phyloP scores from a whole-genome alignment of 148 eudicot species.

The Silene uniflora region DNA sequence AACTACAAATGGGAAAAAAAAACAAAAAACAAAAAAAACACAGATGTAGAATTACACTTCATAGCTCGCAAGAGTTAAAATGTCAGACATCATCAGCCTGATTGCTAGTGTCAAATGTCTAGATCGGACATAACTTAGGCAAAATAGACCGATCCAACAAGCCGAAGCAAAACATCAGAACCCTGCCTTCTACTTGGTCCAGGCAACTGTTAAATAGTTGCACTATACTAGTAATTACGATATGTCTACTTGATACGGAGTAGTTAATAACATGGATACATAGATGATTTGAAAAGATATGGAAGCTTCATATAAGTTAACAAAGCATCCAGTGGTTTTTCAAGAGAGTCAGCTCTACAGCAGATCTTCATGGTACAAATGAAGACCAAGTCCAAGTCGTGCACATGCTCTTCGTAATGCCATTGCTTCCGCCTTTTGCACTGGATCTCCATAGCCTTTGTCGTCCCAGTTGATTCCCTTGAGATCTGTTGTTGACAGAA shows the following conservation, averaged over 20 bases:
- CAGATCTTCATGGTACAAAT: constrained; percentile 85
- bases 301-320: not conserved
- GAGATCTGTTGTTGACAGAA: constrained; percentile 41
- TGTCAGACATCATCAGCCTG: not conserved
- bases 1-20: no score
- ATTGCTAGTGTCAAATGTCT: not conserved
- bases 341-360: constrained; percentile 26
- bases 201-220: not conserved
- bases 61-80: no score
- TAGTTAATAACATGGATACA: not conserved
- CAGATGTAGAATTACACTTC: no score
- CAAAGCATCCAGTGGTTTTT: not conserved
- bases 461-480: constrained; percentile 85
- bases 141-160: constrained; percentile 4
- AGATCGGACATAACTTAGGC: constrained; percentile 1
- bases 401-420: constrained; percentile 99
- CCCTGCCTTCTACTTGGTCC: not conserved
- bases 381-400: constrained; percentile 90
- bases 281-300: not conserved
- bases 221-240: not conserved
- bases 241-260: not conserved
- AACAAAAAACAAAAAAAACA: no score
- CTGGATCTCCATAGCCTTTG: constrained; percentile 70
- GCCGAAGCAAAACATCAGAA: not conserved
- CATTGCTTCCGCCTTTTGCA: constrained; percentile 96